Evolutionary conservation across 1,139 yeast species (phyloP).

Genomic region (Saccharomyces hybrid): DNA sequence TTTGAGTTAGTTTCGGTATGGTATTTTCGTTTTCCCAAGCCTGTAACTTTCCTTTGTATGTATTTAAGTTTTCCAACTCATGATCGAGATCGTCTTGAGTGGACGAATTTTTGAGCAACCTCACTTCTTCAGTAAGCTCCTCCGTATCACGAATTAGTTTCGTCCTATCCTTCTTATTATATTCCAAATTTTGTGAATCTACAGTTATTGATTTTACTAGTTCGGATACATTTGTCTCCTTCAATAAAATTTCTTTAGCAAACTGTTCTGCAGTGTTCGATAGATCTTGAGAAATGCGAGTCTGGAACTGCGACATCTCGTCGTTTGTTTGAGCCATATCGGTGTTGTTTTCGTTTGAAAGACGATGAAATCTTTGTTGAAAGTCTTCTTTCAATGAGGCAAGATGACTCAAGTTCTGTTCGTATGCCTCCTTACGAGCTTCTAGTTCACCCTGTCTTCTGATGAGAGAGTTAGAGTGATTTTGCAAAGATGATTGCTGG

Average conservation of each 20-base stretch:
- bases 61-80: constrained; percentile 13
- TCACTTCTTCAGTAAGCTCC: constrained; percentile 18
- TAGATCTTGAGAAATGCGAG: neutral
- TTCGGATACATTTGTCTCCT: constrained; percentile 1
- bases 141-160: constrained; percentile 31
- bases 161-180: constrained; percentile 17
- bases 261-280: neutral
- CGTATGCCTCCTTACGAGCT: constrained; percentile 39
- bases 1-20: constrained; percentile 31
- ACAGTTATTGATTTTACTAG: constrained; percentile 9
- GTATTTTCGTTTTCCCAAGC: constrained; percentile 32
- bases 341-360: neutral
- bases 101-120: constrained; percentile 1
- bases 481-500: constrained; percentile 11
- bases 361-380: neutral
- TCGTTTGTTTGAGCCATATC: neutral
- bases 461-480: constrained; percentile 37
- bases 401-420: constrained; percentile 27
- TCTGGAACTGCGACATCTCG: neutral
- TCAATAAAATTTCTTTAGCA: neutral
- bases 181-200: constrained; percentile 23
- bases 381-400: constrained; percentile 8
- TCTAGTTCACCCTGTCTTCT: constrained; percentile 52
- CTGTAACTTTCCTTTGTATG: constrained; percentile 28
- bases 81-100: constrained; percentile 15